Percentiles rank a stretch among this genome's conserved stretches.
These are phyloP conservation scores for Monosporascus sp. DNA, from an alignment of 2,329 filamentous ascomycete genomes.

Conservation along the genomic window DNA sequence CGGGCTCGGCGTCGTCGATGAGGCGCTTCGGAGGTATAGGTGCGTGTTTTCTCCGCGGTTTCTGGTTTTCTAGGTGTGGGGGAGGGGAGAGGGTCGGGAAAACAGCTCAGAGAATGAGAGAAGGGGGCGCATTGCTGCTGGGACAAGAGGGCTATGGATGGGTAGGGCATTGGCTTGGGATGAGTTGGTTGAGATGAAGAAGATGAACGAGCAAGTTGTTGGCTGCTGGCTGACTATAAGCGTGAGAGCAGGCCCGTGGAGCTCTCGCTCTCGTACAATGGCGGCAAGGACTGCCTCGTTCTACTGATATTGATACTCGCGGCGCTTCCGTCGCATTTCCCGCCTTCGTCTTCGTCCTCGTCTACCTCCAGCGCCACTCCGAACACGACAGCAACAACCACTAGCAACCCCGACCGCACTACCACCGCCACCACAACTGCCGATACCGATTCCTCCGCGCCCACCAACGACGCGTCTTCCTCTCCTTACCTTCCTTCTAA, in stretches of 20 bases:
- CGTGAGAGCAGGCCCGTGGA: constrained; percentile 57
- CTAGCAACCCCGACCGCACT: constrained; percentile 7
- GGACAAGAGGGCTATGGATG: too few relatives aligned
- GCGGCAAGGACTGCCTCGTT: constrained; percentile 95
- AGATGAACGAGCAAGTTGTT: neutral
- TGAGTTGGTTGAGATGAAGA: too few relatives aligned
- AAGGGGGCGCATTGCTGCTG: too few relatives aligned
- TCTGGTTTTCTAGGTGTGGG: neutral
- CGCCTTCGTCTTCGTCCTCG: constrained; percentile 19
- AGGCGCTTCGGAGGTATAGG: constrained; percentile 72
- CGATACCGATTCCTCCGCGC: neutral
- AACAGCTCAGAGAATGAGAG: too few relatives aligned
- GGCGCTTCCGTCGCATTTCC: constrained; percentile 39
- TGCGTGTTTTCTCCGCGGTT: constrained; percentile 35
- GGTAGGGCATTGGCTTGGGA: too few relatives aligned
- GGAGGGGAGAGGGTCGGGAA: too few relatives aligned
- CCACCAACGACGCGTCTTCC: constrained; percentile 7
- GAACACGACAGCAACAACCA: constrained; percentile 1
- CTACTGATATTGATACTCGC: constrained; percentile 83
- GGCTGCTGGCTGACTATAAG: constrained; percentile 4
- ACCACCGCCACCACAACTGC: neutral
- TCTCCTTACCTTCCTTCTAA: neutral
- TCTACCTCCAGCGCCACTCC: constrained; percentile 13
- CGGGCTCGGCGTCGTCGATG: constrained; percentile 67
- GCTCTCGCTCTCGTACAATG: constrained; percentile 91